Conservation (phyloP, 306 rosid genomes). For the Pterocarpus macrocarpus region DNA sequence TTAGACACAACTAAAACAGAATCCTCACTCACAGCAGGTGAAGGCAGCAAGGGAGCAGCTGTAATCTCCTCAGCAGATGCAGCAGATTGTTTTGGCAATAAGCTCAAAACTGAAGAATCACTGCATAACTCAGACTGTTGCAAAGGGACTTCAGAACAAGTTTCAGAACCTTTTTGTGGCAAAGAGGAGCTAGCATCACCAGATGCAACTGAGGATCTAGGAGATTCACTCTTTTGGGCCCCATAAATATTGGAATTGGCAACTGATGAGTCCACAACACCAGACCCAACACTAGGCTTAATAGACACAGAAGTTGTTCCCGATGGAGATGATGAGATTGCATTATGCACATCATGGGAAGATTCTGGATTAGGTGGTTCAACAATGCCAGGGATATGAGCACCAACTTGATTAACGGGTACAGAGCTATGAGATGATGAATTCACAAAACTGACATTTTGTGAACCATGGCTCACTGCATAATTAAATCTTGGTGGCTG, state of each 20-base stretch:
- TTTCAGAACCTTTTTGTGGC: slow-evolving; percentile 54
- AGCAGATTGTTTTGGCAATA: slow-evolving; percentile 48
- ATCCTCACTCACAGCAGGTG: slow-evolving; percentile 51
- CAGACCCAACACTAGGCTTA: slow-evolving; percentile 60
- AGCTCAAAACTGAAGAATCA: slow-evolving; percentile 49
- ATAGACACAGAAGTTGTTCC: slow-evolving; percentile 60
- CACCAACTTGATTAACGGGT: slow-evolving; percentile 61
- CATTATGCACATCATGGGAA: slow-evolving; percentile 59
- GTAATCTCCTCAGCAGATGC: slow-evolving; percentile 55
- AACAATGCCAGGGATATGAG: slow-evolving; percentile 51
- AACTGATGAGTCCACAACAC: slow-evolving; percentile 46
- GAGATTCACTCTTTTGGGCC: slow-evolving; percentile 61
- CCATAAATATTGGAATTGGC: slow-evolving; percentile 54
- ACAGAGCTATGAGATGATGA: slow-evolving; percentile 57
- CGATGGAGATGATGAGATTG: slow-evolving; percentile 50
- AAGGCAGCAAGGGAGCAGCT: slow-evolving; percentile 43
- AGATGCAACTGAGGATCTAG: slow-evolving; percentile 50
- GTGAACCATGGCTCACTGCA: slow-evolving; percentile 67
- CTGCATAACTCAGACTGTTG: slow-evolving; percentile 50
- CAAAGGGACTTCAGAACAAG: slow-evolving; percentile 42
- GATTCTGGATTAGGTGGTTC: slow-evolving; percentile 60
- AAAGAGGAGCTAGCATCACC: slow-evolving; percentile 52
- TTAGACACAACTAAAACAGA: slow-evolving; percentile 48
- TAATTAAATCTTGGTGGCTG: slow-evolving; percentile 71
- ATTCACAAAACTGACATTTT: slow-evolving; percentile 56